Percentiles rank a stretch among this genome's conserved stretches.
Evolutionary conservation across 305 asterid genomes (phyloP).

Genomic region (Solanum hybrid): DNA sequence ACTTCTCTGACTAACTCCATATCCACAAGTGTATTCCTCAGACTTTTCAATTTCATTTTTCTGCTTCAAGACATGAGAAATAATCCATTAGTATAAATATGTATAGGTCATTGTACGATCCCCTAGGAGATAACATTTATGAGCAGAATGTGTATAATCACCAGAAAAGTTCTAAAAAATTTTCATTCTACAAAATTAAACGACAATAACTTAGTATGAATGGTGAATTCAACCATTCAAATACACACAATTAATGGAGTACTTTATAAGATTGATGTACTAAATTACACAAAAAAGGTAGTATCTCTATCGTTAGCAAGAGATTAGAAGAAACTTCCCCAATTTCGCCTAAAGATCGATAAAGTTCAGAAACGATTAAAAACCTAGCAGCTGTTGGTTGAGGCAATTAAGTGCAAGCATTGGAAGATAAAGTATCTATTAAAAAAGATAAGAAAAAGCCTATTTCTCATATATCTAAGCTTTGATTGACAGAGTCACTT

Average conservation of each 20-base stretch:
- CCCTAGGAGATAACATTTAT: neutral
- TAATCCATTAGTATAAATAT: neutral
- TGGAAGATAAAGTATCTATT: neutral
- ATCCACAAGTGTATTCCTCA: slow-evolving; percentile 13
- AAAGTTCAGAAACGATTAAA: neutral
- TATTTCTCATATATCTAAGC: neutral
- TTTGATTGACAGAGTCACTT: neutral
- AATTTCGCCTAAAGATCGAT: neutral
- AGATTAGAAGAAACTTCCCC: neutral
- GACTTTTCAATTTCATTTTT: slow-evolving; percentile 15
- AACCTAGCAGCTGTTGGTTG: neutral
- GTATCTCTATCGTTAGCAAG: neutral
- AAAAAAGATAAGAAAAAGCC: neutral
- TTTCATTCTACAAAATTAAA: neutral
- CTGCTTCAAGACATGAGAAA: slow-evolving; percentile 24
- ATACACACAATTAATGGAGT: neutral
- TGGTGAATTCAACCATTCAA: neutral
- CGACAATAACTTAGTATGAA: neutral
- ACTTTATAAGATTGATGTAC: neutral
- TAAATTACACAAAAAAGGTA: neutral
- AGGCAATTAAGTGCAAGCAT: neutral
- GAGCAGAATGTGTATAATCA: neutral
- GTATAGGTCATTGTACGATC: neutral
- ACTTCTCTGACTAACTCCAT: slow-evolving; percentile 19
- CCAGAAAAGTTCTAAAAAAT: neutral